Percentiles rank a stretch among this genome's conserved stretches.
These are phyloP conservation scores for Scenedesmus sp. DNA, from an alignment of 163 green algal species.

Conservation along the genomic window DNA sequence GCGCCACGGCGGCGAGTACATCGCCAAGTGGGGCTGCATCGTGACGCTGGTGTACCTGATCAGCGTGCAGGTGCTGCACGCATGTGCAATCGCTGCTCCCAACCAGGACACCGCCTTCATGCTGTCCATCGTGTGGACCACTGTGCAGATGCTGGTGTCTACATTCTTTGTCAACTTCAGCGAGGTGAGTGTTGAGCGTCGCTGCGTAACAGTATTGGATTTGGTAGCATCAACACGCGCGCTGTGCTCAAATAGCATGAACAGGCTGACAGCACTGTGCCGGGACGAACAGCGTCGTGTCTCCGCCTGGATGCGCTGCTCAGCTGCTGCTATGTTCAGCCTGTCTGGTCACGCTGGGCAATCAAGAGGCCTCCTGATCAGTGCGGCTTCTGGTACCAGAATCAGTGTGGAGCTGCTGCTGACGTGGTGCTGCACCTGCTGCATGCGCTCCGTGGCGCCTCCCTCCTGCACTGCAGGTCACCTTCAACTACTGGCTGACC, in stretches of 20 bases:
- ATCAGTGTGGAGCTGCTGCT: not conserved
- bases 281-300: too few relatives aligned
- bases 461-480: not conserved
- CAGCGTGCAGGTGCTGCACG: constrained; percentile 69
- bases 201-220: too few relatives aligned
- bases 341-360: not conserved
- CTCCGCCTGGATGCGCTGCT: too few relatives aligned
- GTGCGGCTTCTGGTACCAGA: not conserved
- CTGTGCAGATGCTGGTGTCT: constrained; percentile 72
- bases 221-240: too few relatives aligned
- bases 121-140: constrained; percentile 73
- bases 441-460: not conserved
- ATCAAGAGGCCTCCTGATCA: not conserved
- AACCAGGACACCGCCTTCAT: constrained; percentile 78
- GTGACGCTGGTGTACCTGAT: constrained; percentile 65
- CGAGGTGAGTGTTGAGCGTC: constrained; percentile 62
- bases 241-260: too few relatives aligned
- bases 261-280: too few relatives aligned
- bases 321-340: not conserved
- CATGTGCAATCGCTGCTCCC: constrained; percentile 57
- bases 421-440: not conserved
- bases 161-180: constrained; percentile 74
- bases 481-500: constrained; percentile 54
- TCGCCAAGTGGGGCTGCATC: constrained; percentile 28
- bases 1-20: not conserved